These are phyloP conservation scores for Colletotrichum caudatum DNA, from an alignment of 2,329 filamentous ascomycete genomes.

Conservation along the genomic window DNA sequence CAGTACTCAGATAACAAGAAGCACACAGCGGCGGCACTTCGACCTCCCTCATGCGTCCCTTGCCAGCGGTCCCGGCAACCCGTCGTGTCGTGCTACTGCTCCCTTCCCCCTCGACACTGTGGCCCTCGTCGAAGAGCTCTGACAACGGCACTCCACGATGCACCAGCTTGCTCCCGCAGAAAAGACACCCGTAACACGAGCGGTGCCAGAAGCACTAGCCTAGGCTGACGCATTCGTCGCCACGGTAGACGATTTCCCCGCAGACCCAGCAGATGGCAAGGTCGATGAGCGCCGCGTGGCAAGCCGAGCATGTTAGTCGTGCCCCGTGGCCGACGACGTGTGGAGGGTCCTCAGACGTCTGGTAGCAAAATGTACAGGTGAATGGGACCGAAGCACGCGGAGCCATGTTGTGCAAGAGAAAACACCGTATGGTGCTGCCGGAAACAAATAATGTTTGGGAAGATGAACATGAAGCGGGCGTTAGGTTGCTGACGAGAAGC, in stretches of 20 bases:
- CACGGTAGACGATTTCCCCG: slow-evolving; percentile 65
- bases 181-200: slow-evolving; percentile 67
- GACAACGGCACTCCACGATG: slow-evolving; percentile 51
- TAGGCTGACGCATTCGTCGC: slow-evolving; percentile 67
- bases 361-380: slow-evolving; percentile 69
- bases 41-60: slow-evolving; percentile 55
- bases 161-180: slow-evolving; percentile 59
- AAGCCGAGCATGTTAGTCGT: slow-evolving; percentile 62
- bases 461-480: neutral
- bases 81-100: slow-evolving; percentile 10
- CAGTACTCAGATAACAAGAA: slow-evolving; percentile 57
- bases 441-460: neutral
- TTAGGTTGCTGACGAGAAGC: neutral
- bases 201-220: slow-evolving; percentile 72
- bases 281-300: slow-evolving; percentile 62
- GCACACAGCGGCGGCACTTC: slow-evolving; percentile 62
- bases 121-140: slow-evolving; percentile 50
- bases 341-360: slow-evolving; percentile 51
- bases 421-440: neutral
- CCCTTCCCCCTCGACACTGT: slow-evolving; percentile 38
- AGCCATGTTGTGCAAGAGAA: neutral
- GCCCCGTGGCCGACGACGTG: slow-evolving; percentile 59
- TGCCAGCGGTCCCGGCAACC: slow-evolving; percentile 26
- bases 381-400: slow-evolving; percentile 50
- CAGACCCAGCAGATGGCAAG: slow-evolving; percentile 70